Percentiles rank a stretch among this genome's conserved stretches.
Conservation (phyloP, 306 rosid genomes). For the Castanopsis chinensis region DNA sequence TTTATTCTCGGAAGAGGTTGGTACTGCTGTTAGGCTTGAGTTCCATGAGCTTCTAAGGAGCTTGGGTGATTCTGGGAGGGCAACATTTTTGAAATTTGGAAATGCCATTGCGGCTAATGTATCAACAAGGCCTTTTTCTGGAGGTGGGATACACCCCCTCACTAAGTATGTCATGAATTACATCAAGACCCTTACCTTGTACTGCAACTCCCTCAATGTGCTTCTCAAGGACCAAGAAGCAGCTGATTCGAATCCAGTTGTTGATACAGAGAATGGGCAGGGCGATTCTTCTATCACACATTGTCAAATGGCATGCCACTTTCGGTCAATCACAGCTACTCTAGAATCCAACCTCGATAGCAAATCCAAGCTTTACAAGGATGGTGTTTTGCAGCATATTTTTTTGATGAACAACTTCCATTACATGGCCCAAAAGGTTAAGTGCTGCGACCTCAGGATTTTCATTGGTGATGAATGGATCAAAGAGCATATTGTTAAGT, state of each 20-base stretch:
- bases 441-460: conserved; percentile 33
- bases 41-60: conserved; percentile 41
- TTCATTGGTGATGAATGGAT: conserved; percentile 59
- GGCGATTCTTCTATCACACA: conserved; percentile 5
- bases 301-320: conserved; percentile 37
- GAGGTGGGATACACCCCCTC: conserved; percentile 62
- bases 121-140: conserved; percentile 36
- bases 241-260: conserved; percentile 1
- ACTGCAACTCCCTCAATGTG: conserved; percentile 32
- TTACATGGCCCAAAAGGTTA: conserved; percentile 61
- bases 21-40: conserved; percentile 35
- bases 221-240: conserved; percentile 37
- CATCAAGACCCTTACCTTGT: conserved; percentile 38
- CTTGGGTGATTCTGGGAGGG: conserved; percentile 36
- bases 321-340: conserved; percentile 36
- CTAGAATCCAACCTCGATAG: conserved; percentile 46
- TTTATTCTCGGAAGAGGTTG: conserved; percentile 46
- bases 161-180: conserved; percentile 69
- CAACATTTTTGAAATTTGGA: conserved; percentile 43
- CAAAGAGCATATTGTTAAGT: conserved; percentile 31
- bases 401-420: conserved; percentile 67
- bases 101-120: conserved; percentile 38
- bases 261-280: background rate
- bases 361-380: conserved; percentile 51
- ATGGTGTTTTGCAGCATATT: conserved; percentile 48